Evolutionary conservation across 257 asterid genomes (phyloP).

Genomic region (Craterostigma plantagineum): DNA sequence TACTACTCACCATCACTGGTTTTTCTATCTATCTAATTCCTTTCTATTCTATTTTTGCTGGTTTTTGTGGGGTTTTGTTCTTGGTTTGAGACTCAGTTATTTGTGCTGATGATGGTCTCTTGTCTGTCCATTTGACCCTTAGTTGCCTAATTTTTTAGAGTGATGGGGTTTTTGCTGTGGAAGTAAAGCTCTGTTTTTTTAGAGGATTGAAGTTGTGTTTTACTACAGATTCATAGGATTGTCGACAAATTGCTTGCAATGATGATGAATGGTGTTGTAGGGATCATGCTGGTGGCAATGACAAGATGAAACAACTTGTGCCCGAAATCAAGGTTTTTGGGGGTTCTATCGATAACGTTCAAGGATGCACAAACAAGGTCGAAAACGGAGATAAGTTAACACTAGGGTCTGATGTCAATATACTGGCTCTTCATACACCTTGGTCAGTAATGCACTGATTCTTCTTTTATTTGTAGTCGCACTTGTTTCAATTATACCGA

Average conservation of each 20-base stretch:
- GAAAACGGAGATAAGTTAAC: conserved; percentile 69
- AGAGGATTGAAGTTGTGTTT: too few species aligned
- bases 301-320: conserved; percentile 56
- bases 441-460: conserved; percentile 23
- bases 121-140: too few species aligned
- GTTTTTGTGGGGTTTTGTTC: not conserved
- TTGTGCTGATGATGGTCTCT: not conserved
- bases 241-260: not conserved
- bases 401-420: conserved; percentile 46
- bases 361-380: conserved; percentile 67
- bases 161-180: too few species aligned
- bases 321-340: conserved; percentile 72
- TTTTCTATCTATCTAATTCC: not conserved
- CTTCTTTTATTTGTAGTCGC: not conserved
- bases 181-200: too few species aligned
- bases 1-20: conserved; percentile 98
- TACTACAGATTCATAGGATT: not conserved
- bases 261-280: conserved; percentile 14
- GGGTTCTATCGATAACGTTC: conserved; percentile 67
- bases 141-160: too few species aligned
- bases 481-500: not conserved
- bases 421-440: conserved; percentile 73
- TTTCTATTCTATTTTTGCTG: not conserved
- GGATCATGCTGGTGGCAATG: conserved; percentile 99
- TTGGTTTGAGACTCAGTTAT: not conserved